Conservation (phyloP, 1,284 basidiomycete genomes). For the Fomitiporia mediterranea region DNA sequence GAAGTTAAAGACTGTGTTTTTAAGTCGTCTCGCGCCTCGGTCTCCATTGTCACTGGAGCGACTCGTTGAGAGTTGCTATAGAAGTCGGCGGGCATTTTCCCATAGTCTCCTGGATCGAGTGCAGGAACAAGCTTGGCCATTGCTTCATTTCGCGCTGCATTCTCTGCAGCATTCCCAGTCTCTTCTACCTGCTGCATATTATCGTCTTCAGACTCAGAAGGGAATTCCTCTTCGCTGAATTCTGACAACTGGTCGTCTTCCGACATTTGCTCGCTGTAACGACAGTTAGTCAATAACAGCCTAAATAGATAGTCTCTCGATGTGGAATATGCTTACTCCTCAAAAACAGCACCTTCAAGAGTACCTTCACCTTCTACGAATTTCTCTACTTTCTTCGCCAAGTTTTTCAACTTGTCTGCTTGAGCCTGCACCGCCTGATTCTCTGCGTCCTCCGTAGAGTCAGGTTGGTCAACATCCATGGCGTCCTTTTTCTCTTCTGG, state of each 20-base stretch:
- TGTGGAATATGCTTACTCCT: conserved; percentile 61
- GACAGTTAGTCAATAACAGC: conserved; percentile 5
- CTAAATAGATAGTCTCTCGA: not conserved
- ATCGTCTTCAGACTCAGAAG: conserved; percentile 36
- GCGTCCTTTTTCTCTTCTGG: conserved; percentile 20
- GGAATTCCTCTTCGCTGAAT: conserved; percentile 42
- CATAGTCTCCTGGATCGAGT: conserved; percentile 69
- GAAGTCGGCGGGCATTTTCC: conserved; percentile 71
- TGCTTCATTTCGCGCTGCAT: conserved; percentile 46
- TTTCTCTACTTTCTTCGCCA: conserved; percentile 79
- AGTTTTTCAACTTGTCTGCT: conserved; percentile 61
- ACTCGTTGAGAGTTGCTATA: conserved; percentile 64
- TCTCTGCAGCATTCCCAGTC: conserved; percentile 27
- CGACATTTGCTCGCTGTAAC: conserved; percentile 52
- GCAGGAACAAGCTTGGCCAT: conserved; percentile 71
- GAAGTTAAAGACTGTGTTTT: conserved; percentile 10
- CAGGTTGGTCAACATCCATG: conserved; percentile 44
- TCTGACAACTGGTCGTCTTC: conserved; percentile 39
- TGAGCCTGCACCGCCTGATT: conserved; percentile 54
- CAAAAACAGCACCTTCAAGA: conserved; percentile 80
- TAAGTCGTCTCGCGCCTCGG: conserved; percentile 31
- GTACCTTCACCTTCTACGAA: conserved; percentile 88
- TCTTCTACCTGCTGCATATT: conserved; percentile 35
- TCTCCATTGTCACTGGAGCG: conserved; percentile 44
- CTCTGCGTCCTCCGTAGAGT: conserved; percentile 35